Evolutionary conservation across 1,139 yeast species (phyloP), one percentile per base, ranked within the genome.

Genomic region (Debaryomyces udenii): DNA sequence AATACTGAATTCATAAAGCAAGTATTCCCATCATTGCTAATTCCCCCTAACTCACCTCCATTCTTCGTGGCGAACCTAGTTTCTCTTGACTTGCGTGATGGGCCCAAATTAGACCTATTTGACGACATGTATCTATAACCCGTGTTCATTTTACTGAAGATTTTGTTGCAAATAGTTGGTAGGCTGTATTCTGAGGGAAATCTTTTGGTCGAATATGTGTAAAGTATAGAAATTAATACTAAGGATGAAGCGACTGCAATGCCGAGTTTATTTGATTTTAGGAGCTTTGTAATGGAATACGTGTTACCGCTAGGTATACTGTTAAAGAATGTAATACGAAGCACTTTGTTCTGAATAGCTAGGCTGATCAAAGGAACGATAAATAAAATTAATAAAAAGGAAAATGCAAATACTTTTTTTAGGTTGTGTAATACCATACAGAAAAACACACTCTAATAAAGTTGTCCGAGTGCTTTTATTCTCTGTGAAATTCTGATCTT

Each of bases 1-100:
- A 90, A 68, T 1, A 90, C 96, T 15, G 90, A 82, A 62, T 90
- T 90, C 95, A 90, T 89, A 54, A 90, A 90, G 60, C 97, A 90
- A 0, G 96, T 88, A 56, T 90, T 90, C 10, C 96, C 96, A 50
- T 89, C 96, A 61, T 90, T 90, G 47, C 80, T 76, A 32, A 90
- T 70, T 1, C 97, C 97, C 18, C 96, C 96, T 28, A 88, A 76
- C 47, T 77, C 80, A 3, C 91, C 91, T 45, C 93, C 93, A 48
- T 71, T 70, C 38, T 67, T 67, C 47, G 70, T 49, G 16, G 81
- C 81, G 47, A 68, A 67, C 32, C 57, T 58, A 28, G 56, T 55
- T 43, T 66, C 69, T 37, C 57, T 59, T 15, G 66, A 53, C 29
- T 52, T 52, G 41, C 44, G 51, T 4, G 40, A 22, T 7, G 44